Conservation (phyloP, 2,329 filamentous ascomycete genomes). For the Colletotrichum lentis region DNA sequence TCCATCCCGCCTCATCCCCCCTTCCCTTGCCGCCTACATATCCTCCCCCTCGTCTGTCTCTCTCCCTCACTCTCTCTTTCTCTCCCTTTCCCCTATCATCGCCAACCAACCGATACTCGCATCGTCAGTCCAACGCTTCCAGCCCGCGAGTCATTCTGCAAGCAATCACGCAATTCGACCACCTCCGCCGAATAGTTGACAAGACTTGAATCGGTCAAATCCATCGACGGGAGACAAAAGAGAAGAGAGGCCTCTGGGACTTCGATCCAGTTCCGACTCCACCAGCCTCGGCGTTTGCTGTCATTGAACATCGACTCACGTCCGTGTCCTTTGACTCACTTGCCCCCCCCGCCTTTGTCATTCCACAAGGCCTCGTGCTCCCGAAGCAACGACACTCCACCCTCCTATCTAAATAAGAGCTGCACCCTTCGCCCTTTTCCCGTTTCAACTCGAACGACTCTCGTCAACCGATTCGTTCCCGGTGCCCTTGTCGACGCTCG, state of each 20-base stretch:
- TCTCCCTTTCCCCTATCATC: background rate
- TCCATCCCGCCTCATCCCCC: conserved; percentile 36
- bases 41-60: background rate
- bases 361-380: conserved; percentile 12
- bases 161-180: conserved; percentile 36
- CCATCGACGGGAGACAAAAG: conserved; percentile 32
- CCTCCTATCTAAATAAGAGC: conserved; percentile 17
- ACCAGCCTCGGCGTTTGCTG: conserved; percentile 13
- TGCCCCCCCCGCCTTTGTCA: conserved; percentile 27
- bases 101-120: conserved; percentile 18
- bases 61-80: conserved; percentile 12
- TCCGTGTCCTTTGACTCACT: conserved; percentile 35
- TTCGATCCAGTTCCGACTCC: conserved; percentile 12
- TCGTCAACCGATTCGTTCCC: conserved; percentile 21
- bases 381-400: conserved; percentile 15
- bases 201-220: conserved; percentile 23
- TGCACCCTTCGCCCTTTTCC: background rate
- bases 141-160: conserved; percentile 31
- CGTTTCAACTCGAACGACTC: conserved; percentile 12
- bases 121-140: conserved; percentile 7
- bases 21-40: conserved; percentile 19
- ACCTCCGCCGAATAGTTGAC: conserved; percentile 28
- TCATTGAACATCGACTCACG: conserved; percentile 27
- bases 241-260: conserved; percentile 35
- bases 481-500: conserved; percentile 21